Evolutionary conservation across 345 rosid species (phyloP).

Genomic region (Hibiscus syriacus): DNA sequence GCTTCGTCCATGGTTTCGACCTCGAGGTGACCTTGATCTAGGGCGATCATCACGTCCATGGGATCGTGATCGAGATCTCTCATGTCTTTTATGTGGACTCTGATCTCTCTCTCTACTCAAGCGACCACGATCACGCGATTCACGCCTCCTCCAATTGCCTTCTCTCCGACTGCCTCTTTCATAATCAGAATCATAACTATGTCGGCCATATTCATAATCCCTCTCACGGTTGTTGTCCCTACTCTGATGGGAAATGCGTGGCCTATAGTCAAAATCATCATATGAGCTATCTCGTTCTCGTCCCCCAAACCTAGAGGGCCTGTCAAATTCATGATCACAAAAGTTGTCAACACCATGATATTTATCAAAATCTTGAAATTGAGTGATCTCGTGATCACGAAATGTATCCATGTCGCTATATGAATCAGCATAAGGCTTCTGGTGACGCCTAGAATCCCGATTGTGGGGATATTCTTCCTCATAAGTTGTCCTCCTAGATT

Average conservation of each 20-base stretch:
- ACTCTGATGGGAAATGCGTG: conserved; percentile 42
- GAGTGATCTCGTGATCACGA: conserved; percentile 37
- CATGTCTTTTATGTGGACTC: conserved; percentile 70
- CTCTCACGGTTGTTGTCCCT: conserved; percentile 68
- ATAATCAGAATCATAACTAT: conserved; percentile 86
- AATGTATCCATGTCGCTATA: conserved; percentile 42
- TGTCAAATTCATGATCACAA: conserved; percentile 61
- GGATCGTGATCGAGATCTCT: conserved; percentile 45
- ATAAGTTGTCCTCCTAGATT: conserved; percentile 64
- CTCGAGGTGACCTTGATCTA: conserved; percentile 78
- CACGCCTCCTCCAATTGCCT: conserved; percentile 55
- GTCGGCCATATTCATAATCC: conserved; percentile 63
- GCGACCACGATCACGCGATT: conserved; percentile 59
- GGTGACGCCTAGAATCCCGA: conserved; percentile 57
- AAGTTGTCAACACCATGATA: conserved; percentile 44
- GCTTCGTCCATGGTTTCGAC: conserved; percentile 59
- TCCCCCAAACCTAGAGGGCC: conserved; percentile 49
- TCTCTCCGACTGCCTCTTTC: conserved; percentile 74
- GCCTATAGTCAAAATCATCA: conserved; percentile 52
- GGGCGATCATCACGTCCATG: conserved; percentile 56
- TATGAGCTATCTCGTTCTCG: conserved; percentile 55
- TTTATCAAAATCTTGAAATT: conserved; percentile 36
- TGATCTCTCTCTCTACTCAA: conserved; percentile 68
- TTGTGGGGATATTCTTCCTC: conserved; percentile 66
- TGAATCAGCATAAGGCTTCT: conserved; percentile 48